These are phyloP conservation scores for Austropuccinia psidii DNA, from an alignment of 1,284 basidiomycete genomes.

Conservation along the genomic window DNA sequence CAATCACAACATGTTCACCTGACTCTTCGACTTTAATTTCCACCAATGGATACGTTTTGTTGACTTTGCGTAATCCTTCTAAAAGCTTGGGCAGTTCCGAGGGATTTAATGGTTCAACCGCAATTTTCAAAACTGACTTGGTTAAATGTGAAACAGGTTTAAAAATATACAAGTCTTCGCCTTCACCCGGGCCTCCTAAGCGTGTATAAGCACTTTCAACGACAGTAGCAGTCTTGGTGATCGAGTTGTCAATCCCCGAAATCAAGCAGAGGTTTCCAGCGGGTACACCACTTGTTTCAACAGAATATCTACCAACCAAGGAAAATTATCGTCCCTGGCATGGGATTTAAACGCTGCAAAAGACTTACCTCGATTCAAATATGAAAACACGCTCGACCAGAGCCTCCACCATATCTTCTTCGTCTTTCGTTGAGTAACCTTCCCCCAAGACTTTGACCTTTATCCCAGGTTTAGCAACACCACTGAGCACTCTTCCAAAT, in stretches of 20 bases:
- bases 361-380: constrained; percentile 66
- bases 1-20: constrained; percentile 92
- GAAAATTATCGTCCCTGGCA: neutral
- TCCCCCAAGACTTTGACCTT: constrained; percentile 94
- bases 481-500: constrained; percentile 88
- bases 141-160: constrained; percentile 91
- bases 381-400: constrained; percentile 81
- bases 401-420: constrained; percentile 93
- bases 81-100: constrained; percentile 99
- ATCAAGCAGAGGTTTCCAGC: constrained; percentile 90
- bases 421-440: constrained; percentile 91
- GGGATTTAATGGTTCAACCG: constrained; percentile 94
- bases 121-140: constrained; percentile 94
- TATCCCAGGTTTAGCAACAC: constrained; percentile 73
- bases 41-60: constrained; percentile 92
- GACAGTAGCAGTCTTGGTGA: constrained; percentile 89
- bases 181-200: constrained; percentile 56
- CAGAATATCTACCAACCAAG: constrained; percentile 71
- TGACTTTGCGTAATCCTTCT: constrained; percentile 88
- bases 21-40: constrained; percentile 96
- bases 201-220: constrained; percentile 51
- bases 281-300: constrained; percentile 75
- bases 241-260: constrained; percentile 84
- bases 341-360: constrained; percentile 42
- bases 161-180: constrained; percentile 82